Percentiles rank a stretch among this genome's conserved stretches.
Evolutionary conservation across 176 grass and related monocot genomes (phyloP).

Genomic region (Thinopyrum elongatum): DNA sequence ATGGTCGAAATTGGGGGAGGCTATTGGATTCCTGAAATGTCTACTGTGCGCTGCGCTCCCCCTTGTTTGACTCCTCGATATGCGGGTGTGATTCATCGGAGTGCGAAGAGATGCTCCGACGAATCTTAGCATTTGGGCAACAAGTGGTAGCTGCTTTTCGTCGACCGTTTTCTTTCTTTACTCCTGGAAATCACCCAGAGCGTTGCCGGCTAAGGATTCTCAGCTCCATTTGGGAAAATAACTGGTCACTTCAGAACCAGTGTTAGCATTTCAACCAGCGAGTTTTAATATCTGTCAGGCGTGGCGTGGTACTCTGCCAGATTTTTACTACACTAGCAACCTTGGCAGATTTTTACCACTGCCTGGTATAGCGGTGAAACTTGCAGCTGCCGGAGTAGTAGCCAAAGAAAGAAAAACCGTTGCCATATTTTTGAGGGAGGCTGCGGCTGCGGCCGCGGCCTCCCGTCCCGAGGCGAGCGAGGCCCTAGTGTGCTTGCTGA

Average conservation of each 20-base stretch:
- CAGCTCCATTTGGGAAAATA: background rate
- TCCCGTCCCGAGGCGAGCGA: conserved; percentile 23
- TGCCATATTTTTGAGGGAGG: background rate
- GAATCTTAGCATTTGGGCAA: conserved; percentile 2
- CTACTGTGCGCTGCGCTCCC: background rate
- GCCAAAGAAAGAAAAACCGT: background rate
- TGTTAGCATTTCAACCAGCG: background rate
- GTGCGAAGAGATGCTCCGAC: conserved; percentile 11
- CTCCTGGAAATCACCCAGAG: background rate
- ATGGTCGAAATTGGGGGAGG: background rate
- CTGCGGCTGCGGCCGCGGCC: no score
- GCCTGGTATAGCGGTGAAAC: background rate
- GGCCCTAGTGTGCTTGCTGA: conserved; percentile 24
- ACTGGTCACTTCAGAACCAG: no score
- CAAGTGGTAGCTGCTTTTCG: background rate
- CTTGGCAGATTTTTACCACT: background rate
- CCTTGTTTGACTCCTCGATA: background rate
- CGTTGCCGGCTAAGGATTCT: background rate
- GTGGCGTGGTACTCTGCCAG: no score
- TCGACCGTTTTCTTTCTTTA: background rate
- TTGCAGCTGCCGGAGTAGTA: background rate
- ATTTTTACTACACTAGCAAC: background rate
- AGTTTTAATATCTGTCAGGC: no score
- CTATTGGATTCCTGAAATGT: background rate
- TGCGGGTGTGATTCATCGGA: conserved; percentile 21